These are phyloP conservation scores for Leishmania arabica DNA, from an alignment of 208 protist species.

Conservation along the genomic window DNA sequence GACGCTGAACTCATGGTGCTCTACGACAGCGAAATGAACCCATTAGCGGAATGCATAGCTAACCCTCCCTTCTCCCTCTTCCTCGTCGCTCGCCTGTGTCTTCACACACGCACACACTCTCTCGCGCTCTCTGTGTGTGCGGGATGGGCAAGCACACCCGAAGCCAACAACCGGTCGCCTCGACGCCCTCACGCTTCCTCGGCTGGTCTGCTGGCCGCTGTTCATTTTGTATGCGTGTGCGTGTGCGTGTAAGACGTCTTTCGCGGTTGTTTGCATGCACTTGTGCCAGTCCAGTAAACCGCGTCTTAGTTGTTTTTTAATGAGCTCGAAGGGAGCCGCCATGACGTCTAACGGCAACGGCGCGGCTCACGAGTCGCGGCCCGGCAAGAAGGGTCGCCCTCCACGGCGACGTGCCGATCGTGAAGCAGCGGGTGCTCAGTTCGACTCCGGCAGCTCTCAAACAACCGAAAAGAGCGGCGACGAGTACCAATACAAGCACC, in stretches of 20 bases:
- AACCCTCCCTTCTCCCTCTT: too few species aligned
- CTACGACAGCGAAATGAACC: background rate
- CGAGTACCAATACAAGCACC: constrained; percentile 34
- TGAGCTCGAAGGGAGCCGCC: background rate
- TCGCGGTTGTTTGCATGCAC: too few species aligned
- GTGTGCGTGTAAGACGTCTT: background rate
- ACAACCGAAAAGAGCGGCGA: background rate
- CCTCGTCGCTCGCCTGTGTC: too few species aligned
- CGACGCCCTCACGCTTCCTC: too few species aligned
- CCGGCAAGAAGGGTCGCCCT: background rate
- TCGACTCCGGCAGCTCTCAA: background rate
- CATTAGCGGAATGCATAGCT: too few species aligned
- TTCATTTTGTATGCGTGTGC: background rate
- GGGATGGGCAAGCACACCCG: too few species aligned
- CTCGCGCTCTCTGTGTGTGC: too few species aligned
- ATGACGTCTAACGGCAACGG: background rate
- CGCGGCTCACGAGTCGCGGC: background rate
- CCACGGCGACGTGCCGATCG: background rate
- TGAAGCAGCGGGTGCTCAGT: background rate
- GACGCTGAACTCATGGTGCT: too few species aligned
- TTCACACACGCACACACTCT: too few species aligned
- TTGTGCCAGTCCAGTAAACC: background rate
- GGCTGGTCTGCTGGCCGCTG: too few species aligned
- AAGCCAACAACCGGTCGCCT: too few species aligned
- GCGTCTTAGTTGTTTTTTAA: background rate